Conservation (phyloP, 768 basidiomycete species). For the Boletus reticuloceps region DNA sequence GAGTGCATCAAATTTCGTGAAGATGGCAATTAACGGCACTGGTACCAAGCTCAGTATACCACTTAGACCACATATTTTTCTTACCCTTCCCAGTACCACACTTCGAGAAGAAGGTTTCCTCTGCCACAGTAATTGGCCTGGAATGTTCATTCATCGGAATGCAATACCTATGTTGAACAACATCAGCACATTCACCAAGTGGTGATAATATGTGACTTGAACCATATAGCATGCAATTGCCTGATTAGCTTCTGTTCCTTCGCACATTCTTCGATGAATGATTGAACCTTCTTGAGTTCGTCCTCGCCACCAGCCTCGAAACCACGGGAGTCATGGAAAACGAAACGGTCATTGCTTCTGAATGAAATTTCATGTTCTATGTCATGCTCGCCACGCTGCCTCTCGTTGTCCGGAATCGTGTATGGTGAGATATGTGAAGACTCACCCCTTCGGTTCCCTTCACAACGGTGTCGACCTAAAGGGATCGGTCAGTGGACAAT, state of each 20-base stretch:
- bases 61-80: background rate
- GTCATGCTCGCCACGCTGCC: constrained; percentile 12
- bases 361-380: constrained; percentile 15
- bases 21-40: constrained; percentile 40
- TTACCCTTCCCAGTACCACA: constrained; percentile 7
- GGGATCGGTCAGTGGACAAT: background rate
- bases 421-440: background rate
- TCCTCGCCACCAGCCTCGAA: constrained; percentile 35
- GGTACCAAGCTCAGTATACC: background rate
- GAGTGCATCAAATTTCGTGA: constrained; percentile 38
- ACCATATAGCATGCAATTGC: no score
- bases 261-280: constrained; percentile 30
- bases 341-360: constrained; percentile 30
- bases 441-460: background rate
- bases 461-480: constrained; percentile 1
- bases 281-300: background rate
- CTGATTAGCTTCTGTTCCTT: background rate
- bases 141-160: constrained; percentile 26
- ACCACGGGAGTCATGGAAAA: constrained; percentile 43
- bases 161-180: constrained; percentile 35
- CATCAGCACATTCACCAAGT: no score
- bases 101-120: constrained; percentile 29
- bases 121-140: constrained; percentile 28
- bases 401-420: no score
- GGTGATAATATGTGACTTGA: no score